Percentiles rank a stretch among this genome's conserved stretches.
Evolutionary conservation across 805 yeast genomes (phyloP).

Genomic region (Isabelozyma pseudorhagii): DNA sequence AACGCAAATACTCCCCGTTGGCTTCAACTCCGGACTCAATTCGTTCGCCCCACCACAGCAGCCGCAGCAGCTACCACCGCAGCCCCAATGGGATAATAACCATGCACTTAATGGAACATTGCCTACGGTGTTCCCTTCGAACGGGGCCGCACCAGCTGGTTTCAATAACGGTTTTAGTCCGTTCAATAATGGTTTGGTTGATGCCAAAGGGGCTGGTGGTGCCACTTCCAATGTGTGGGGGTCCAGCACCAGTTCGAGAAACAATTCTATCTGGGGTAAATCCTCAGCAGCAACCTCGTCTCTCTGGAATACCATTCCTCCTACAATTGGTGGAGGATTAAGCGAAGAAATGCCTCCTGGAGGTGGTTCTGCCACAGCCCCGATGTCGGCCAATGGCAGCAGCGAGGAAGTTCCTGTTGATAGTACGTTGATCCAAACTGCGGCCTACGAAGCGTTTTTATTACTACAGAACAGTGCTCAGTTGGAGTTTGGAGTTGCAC

Average conservation of each 20-base stretch:
- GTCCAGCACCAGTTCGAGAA: conserved; percentile 12
- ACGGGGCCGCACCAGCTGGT: not conserved
- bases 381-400: not conserved
- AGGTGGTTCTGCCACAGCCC: not conserved
- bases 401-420: conserved; percentile 11
- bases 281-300: not conserved
- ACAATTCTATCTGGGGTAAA: conserved; percentile 31
- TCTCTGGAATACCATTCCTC: not conserved
- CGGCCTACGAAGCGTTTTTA: conserved; percentile 39
- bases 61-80: not conserved
- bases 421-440: conserved; percentile 36
- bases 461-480: conserved; percentile 33
- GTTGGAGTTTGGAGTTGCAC: conserved; percentile 34
- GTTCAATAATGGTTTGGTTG: conserved; percentile 7
- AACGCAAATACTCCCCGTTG: not conserved
- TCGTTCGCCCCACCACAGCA: not conserved
- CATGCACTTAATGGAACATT: not conserved
- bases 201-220: conserved; percentile 2
- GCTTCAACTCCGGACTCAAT: not conserved
- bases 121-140: not conserved
- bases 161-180: conserved; percentile 13
- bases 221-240: conserved; percentile 6
- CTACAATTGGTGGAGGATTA: not conserved
- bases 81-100: not conserved
- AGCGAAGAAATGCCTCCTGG: not conserved